phyloP scores from a whole-genome alignment of 1,139 yeast genomes.

The Kodamaea anthophila region DNA sequence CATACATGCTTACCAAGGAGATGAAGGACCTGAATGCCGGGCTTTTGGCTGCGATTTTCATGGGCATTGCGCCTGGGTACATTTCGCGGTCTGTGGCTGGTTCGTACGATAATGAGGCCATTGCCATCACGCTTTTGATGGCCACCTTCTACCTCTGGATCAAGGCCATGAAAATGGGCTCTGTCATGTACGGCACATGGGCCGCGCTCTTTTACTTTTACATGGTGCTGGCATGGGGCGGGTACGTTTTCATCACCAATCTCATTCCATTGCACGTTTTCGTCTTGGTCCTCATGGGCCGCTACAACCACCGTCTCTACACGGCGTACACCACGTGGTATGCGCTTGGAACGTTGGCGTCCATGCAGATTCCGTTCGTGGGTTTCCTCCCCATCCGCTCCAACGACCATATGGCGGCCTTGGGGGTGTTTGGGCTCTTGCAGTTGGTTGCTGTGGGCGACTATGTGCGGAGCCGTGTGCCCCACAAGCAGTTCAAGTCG shows the following conservation, averaged over 20 bases:
- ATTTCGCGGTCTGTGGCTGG: constrained; percentile 98
- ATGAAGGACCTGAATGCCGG: constrained; percentile 91
- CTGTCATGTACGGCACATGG: constrained; percentile 75
- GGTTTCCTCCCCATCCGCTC: constrained; percentile 96
- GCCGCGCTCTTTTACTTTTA: constrained; percentile 90
- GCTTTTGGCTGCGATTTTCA: constrained; percentile 83
- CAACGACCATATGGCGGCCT: constrained; percentile 97
- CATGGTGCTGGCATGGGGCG: constrained; percentile 99
- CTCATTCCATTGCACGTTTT: constrained; percentile 94
- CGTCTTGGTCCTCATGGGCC: constrained; percentile 87
- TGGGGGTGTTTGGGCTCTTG: constrained; percentile 92
- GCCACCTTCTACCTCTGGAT: constrained; percentile 95
- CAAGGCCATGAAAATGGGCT: constrained; percentile 85
- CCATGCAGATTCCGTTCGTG: constrained; percentile 99
- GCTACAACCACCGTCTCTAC: constrained; percentile 77
- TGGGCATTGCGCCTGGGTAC: constrained; percentile 98
- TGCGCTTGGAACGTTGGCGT: constrained; percentile 89
- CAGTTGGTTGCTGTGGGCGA: constrained; percentile 88
- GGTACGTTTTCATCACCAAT: constrained; percentile 96
- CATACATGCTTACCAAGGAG: constrained; percentile 86
- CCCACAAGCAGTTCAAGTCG: constrained; percentile 69
- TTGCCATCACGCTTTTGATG: constrained; percentile 94
- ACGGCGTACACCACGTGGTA: constrained; percentile 97
- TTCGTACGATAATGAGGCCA: constrained; percentile 97
- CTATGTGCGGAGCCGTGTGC: constrained; percentile 68